phyloP scores from a whole-genome alignment of 2,329 filamentous ascomycete genomes.

The Claviceps citrina region DNA sequence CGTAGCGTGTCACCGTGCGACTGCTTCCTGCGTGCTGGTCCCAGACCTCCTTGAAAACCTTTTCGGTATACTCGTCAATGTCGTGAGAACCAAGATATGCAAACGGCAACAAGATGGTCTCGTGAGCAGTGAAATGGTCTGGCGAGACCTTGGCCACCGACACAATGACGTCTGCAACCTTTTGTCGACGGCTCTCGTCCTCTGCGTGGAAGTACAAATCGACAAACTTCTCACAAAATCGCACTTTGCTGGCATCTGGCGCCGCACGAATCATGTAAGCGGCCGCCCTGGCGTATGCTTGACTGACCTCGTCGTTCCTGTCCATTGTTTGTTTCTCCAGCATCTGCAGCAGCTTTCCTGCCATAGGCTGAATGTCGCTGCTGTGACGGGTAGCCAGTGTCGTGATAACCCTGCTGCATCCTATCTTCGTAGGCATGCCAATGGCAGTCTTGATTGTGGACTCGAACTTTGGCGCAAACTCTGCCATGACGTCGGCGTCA shows the following conservation, averaged over 20 bases:
- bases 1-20: slow-evolving; percentile 67
- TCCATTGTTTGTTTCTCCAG: slow-evolving; percentile 75
- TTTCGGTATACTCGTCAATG: slow-evolving; percentile 60
- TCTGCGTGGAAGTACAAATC: slow-evolving; percentile 70
- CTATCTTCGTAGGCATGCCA: slow-evolving; percentile 86
- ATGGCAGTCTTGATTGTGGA: slow-evolving; percentile 71
- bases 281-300: slow-evolving; percentile 70
- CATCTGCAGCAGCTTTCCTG: slow-evolving; percentile 59
- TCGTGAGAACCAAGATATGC: slow-evolving; percentile 82
- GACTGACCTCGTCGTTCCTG: slow-evolving; percentile 83
- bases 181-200: slow-evolving; percentile 57
- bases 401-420: slow-evolving; percentile 70
- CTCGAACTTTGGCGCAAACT: slow-evolving; percentile 58
- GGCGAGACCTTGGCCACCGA: slow-evolving; percentile 75
- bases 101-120: slow-evolving; percentile 65
- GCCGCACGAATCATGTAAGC: slow-evolving; percentile 64
- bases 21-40: slow-evolving; percentile 75
- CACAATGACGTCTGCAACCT: slow-evolving; percentile 69
- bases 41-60: slow-evolving; percentile 78
- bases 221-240: slow-evolving; percentile 39
- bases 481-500: slow-evolving; percentile 61
- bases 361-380: slow-evolving; percentile 58
- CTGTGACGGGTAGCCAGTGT: slow-evolving; percentile 71
- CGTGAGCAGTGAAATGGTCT: slow-evolving; percentile 70
- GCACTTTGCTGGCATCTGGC: slow-evolving; percentile 31